These are phyloP conservation scores for Glycine latifolia DNA, from an alignment of 306 rosid species.

Conservation along the genomic window DNA sequence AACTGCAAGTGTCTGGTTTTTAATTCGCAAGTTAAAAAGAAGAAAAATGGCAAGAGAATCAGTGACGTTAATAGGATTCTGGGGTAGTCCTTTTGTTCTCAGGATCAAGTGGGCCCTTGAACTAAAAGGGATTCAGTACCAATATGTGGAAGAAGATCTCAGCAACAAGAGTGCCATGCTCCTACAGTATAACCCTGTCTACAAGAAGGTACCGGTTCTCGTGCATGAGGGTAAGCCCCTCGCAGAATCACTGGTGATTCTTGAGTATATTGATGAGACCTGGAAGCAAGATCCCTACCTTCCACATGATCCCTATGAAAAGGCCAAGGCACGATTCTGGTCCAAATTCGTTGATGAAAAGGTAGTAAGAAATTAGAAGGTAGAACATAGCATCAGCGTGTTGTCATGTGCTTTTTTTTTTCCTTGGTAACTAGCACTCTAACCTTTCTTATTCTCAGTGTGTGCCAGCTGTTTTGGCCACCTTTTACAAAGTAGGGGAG, in stretches of 20 bases:
- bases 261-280: constrained; percentile 59
- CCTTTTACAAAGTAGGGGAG: constrained; percentile 53
- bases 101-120: constrained; percentile 59
- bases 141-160: constrained; percentile 58
- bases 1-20: neutral
- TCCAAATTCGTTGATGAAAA: constrained; percentile 56
- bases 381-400: neutral
- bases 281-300: constrained; percentile 58
- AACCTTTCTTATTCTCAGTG: constrained; percentile 42
- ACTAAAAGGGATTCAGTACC: constrained; percentile 50
- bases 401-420: neutral
- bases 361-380: constrained; percentile 37
- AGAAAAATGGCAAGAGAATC: constrained; percentile 48
- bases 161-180: constrained; percentile 53
- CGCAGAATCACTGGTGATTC: constrained; percentile 56
- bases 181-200: constrained; percentile 54
- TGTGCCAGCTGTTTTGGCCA: constrained; percentile 48
- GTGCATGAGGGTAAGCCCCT: constrained; percentile 56
- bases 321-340: constrained; percentile 59
- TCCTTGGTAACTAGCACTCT: neutral
- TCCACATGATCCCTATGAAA: constrained; percentile 55
- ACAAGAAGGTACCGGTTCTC: constrained; percentile 59
- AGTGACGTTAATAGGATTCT: constrained; percentile 51
- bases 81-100: constrained; percentile 53
- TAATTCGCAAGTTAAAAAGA: neutral